These are phyloP conservation scores for Aspergillus unguis DNA, from an alignment of 2,329 filamentous ascomycete genomes.

Conservation along the genomic window DNA sequence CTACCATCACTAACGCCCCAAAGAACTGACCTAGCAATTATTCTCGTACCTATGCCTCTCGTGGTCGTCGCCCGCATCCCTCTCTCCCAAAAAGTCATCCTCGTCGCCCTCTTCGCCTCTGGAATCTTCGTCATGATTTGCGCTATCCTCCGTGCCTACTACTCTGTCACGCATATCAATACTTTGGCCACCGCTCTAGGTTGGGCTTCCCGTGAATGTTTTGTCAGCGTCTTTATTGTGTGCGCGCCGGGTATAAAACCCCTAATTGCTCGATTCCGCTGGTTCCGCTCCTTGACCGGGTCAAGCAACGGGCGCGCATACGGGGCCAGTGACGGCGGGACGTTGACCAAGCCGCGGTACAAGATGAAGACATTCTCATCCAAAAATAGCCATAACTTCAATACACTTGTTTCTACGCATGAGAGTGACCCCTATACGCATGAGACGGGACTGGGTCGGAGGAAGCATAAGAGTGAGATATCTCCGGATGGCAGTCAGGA, in stretches of 20 bases:
- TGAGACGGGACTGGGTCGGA: background rate
- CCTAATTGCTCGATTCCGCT: constrained; percentile 8
- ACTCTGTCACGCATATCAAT: constrained; percentile 20
- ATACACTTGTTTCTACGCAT: background rate
- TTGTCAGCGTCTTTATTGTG: constrained; percentile 19
- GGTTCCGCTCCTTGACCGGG: constrained; percentile 6
- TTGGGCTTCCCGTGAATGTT: constrained; percentile 19
- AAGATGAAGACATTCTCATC: constrained; percentile 8
- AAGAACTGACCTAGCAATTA: constrained; percentile 20
- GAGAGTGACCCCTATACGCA: constrained; percentile 11
- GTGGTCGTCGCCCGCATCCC: constrained; percentile 16
- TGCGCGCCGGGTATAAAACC: constrained; percentile 21
- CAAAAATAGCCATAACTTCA: constrained; percentile 7
- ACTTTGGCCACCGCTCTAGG: constrained; percentile 16
- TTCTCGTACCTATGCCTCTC: constrained; percentile 20
- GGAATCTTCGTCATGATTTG: constrained; percentile 22
- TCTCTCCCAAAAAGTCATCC: constrained; percentile 16
- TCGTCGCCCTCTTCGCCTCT: constrained; percentile 16
- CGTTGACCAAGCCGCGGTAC: background rate
- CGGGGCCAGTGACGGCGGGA: too few relatives aligned
- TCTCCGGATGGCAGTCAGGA: constrained; percentile 16
- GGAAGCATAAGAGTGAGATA: background rate
- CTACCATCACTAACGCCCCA: background rate
- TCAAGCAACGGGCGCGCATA: background rate
- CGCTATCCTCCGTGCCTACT: constrained; percentile 20